Conservation (phyloP, 768 basidiomycete species). For the Termitomyces heimii region DNA sequence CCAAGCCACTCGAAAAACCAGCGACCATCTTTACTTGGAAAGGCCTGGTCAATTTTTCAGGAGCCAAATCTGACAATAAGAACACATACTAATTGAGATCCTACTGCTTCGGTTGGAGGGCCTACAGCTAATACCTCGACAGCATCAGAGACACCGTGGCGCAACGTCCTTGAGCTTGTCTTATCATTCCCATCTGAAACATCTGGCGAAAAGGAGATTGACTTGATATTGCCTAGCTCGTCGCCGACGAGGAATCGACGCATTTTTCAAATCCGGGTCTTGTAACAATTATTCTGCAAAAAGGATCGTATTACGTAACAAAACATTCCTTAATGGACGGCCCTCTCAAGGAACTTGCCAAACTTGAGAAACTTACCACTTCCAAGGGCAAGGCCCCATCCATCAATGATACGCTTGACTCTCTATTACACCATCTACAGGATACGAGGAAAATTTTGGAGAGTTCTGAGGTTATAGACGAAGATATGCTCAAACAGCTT, state of each 20-base stretch:
- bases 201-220: slow-evolving; percentile 36
- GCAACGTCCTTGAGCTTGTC: slow-evolving; percentile 25
- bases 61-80: not conserved
- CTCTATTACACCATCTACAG: slow-evolving; percentile 52
- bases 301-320: slow-evolving; percentile 8
- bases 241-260: slow-evolving; percentile 71
- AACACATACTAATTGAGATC: slow-evolving; percentile 33
- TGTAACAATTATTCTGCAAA: not conserved
- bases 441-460: slow-evolving; percentile 49
- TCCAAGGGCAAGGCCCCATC: slow-evolving; percentile 49
- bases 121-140: slow-evolving; percentile 27
- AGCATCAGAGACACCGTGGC: slow-evolving; percentile 25
- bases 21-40: slow-evolving; percentile 58
- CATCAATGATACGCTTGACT: slow-evolving; percentile 55
- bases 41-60: slow-evolving; percentile 4
- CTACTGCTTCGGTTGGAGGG: slow-evolving; percentile 12
- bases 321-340: slow-evolving; percentile 49
- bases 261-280: slow-evolving; percentile 31
- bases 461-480: slow-evolving; percentile 38
- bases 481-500: slow-evolving; percentile 44
- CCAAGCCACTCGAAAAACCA: slow-evolving; percentile 56
- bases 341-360: slow-evolving; percentile 72
- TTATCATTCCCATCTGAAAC: slow-evolving; percentile 25
- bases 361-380: slow-evolving; percentile 61
- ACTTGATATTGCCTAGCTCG: slow-evolving; percentile 72